Percentiles rank a stretch among this genome's conserved stretches.
These are phyloP conservation scores for Ophiostoma sp. DNA, from an alignment of 2,329 filamentous ascomycete genomes.

Conservation along the genomic window DNA sequence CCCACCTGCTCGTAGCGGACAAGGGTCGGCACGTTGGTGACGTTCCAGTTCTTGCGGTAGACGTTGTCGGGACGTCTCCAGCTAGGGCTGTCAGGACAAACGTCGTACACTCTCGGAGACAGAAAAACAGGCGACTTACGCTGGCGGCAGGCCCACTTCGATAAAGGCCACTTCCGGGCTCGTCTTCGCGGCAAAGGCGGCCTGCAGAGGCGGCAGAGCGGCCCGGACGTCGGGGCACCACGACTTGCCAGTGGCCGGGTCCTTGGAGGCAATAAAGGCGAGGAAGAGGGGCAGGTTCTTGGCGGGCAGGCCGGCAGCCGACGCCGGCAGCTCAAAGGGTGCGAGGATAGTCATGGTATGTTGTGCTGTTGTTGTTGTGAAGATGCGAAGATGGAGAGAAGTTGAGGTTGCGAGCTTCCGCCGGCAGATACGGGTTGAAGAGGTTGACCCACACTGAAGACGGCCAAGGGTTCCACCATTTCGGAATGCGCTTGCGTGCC, in stretches of 20 bases:
- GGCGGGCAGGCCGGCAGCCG: slow-evolving; percentile 10
- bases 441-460: neutral
- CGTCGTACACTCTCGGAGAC: too few relatives aligned
- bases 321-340: slow-evolving; percentile 3
- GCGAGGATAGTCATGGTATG: neutral
- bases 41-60: slow-evolving; percentile 8
- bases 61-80: slow-evolving; percentile 5
- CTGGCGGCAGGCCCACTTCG: neutral
- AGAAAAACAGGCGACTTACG: neutral
- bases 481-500: too few relatives aligned
- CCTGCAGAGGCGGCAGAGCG: neutral
- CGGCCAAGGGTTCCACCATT: slow-evolving; percentile 1
- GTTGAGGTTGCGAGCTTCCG: neutral
- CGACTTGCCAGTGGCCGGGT: slow-evolving; percentile 11
- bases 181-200: slow-evolving; percentile 4
- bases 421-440: too few relatives aligned
- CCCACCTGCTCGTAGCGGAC: slow-evolving; percentile 3
- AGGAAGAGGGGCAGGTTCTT: neutral
- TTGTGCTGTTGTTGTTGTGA: neutral
- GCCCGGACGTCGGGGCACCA: slow-evolving; percentile 7
- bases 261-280: slow-evolving; percentile 4
- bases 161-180: neutral
- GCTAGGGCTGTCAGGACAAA: neutral
- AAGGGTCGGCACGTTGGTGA: neutral
- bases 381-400: neutral